Base-by-base conservation (phyloP, 2,329 filamentous ascomycete genomes). In the Diplodia mutila region DNA sequence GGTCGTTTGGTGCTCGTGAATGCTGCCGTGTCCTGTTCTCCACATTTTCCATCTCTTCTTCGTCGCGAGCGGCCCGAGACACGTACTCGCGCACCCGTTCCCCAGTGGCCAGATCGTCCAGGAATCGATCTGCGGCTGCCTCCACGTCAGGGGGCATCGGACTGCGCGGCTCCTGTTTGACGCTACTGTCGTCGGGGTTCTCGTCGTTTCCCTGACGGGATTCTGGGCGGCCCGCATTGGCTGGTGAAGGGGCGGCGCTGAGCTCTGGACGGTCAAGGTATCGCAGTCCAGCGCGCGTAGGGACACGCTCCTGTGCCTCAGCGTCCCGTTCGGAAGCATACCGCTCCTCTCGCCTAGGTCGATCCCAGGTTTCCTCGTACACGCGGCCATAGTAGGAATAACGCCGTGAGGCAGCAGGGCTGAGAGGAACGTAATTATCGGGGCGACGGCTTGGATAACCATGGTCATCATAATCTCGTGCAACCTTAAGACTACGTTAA, bases 101-200 rank as follows among this genome's bases (percentile, higher is more conserved):
- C 18, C 68, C 70, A 34, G 73, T 74, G 9, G 73, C 71, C 52
- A 77, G 73, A 8, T 77, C 76, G 34, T 76, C 75, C 18, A 79
- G 61, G 57, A 79, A 78, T 27, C 76, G 75, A 68, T 78, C 77
- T 34, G 76, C 76, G 12, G 75, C 75, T 42, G 75, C 73, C 34
- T 73, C 72, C 11, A 55, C 66, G 16, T 67, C 57, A 2, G 55
- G 48, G 8, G 66, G 71, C 74, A 65, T 70, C 70, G 49, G 59
- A 18, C 59, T 25, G 69, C 71, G 12, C 69, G 46, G 57, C 27
- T 67, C 66, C 39, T 53, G 66, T 25, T 54, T 48, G 25, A 63
- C n/a, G 27, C 34, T 53, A 8, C 18, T 32, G 4, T 29, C 32
- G 4, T 67, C 55, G 14, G 29, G 7, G 16, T 34, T 69, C 61